Conservation (phyloP, 2,329 filamentous ascomycete genomes). For the Teratosphaeria nubilosa region DNA sequence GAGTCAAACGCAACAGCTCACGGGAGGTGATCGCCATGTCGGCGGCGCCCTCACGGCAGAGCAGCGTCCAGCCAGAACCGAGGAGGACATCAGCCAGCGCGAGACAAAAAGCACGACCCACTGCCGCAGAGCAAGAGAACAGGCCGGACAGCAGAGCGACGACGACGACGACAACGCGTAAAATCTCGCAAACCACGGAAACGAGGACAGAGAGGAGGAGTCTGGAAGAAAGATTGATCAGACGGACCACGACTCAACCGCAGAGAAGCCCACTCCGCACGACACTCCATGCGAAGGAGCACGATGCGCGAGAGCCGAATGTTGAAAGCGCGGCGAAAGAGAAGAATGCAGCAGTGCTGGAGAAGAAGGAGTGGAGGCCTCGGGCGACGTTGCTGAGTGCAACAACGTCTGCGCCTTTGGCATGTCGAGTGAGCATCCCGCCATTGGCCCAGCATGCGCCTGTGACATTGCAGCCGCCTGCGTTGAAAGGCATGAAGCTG, state of each 20-base stretch:
- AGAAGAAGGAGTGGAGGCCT: constrained; percentile 56
- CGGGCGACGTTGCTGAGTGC: constrained; percentile 64
- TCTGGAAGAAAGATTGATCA: constrained; percentile 6
- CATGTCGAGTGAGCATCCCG: constrained; percentile 54
- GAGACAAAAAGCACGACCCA: constrained; percentile 4
- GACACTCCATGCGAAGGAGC: not conserved
- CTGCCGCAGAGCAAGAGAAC: constrained; percentile 3
- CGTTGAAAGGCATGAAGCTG: constrained; percentile 61
- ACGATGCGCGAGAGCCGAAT: not conserved
- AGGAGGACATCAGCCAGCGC: constrained; percentile 7
- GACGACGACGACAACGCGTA: constrained; percentile 1
- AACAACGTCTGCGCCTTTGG: constrained; percentile 54
- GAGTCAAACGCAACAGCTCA: not conserved
- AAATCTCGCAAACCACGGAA: constrained; percentile 7
- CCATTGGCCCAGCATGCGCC: constrained; percentile 59
- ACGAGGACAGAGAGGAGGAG: constrained; percentile 7
- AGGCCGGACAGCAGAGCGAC: constrained; percentile 6
- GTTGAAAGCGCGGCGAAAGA: constrained; percentile 1
- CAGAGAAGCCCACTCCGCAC: not conserved
- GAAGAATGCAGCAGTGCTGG: not conserved
- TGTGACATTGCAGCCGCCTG: constrained; percentile 53
- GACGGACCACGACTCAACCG: constrained; percentile 2
- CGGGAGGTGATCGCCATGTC: constrained; percentile 4
- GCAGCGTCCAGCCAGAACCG: constrained; percentile 4
- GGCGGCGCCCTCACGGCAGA: constrained; percentile 3